Conservation (phyloP, 2,329 filamentous ascomycete species). For the Conoideocrella luteorostrata region DNA sequence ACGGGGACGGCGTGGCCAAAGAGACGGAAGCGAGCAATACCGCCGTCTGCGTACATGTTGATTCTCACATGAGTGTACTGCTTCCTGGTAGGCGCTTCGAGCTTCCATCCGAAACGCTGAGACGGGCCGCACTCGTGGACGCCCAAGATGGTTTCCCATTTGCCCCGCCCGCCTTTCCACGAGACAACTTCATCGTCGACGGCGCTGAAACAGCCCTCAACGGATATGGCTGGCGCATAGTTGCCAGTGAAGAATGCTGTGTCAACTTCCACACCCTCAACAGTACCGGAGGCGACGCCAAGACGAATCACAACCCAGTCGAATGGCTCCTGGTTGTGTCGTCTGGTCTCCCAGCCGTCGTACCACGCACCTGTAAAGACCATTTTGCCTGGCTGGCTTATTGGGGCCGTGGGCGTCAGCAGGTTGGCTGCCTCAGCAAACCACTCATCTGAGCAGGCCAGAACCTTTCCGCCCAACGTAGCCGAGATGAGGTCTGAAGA, state of each 20-base stretch:
- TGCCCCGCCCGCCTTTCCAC: conserved; percentile 51
- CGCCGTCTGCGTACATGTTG: conserved; percentile 82
- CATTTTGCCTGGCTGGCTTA: conserved; percentile 60
- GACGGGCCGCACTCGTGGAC: conserved; percentile 67
- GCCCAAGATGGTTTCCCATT: conserved; percentile 67
- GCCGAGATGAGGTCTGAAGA: conserved; percentile 52
- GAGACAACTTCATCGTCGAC: conserved; percentile 58
- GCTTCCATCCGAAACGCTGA: conserved; percentile 66
- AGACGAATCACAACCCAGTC: conserved; percentile 63
- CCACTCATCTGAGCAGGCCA: conserved; percentile 63
- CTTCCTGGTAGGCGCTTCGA: conserved; percentile 52
- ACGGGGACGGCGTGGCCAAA: conserved; percentile 72
- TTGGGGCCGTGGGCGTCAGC: conserved; percentile 55
- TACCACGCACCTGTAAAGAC: conserved; percentile 65
- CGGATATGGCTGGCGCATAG: conserved; percentile 71
- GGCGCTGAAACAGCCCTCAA: conserved; percentile 66
- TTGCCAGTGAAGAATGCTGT: conserved; percentile 79
- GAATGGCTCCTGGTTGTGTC: conserved; percentile 58
- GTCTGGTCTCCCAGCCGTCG: conserved; percentile 63
- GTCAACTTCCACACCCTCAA: conserved; percentile 72
- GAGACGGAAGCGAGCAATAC: conserved; percentile 73
- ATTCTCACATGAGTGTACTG: conserved; percentile 73
- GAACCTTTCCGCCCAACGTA: conserved; percentile 54
- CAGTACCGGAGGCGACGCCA: conserved; percentile 63
- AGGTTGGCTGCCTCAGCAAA: conserved; percentile 61